Conservation (phyloP, 305 asterid genomes). For the Solanum hybrid region DNA sequence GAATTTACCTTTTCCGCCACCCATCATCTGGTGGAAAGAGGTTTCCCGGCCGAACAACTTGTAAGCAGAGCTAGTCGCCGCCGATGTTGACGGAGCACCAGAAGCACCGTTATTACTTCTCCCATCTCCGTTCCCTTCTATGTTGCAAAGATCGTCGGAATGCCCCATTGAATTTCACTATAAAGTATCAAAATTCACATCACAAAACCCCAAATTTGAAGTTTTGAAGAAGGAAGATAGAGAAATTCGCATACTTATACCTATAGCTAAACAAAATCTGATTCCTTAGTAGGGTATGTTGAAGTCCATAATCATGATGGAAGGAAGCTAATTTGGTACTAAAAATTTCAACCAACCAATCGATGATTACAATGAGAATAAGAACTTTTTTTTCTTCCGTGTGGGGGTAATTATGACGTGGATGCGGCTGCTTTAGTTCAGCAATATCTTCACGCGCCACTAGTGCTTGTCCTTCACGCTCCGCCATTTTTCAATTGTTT, state of each 20-base stretch:
- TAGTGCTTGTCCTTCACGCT: neutral
- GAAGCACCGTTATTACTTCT: slow-evolving; percentile 21
- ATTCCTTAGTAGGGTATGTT: neutral
- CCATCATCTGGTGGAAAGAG: slow-evolving; percentile 68
- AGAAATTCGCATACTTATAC: neutral
- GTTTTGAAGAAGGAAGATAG: neutral
- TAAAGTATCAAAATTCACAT: neutral
- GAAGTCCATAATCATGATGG: neutral
- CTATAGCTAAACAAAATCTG: neutral
- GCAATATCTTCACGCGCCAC: neutral
- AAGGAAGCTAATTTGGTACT: neutral
- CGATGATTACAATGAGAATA: neutral
- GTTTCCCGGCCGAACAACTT: slow-evolving; percentile 42
- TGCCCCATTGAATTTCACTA: slow-evolving; percentile 41
- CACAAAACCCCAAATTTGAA: slow-evolving; percentile 4
- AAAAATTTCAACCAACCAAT: neutral
- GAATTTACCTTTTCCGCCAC: slow-evolving; percentile 69
- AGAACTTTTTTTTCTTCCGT: neutral
- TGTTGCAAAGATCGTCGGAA: slow-evolving; percentile 46
- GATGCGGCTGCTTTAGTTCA: neutral
- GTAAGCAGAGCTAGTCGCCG: slow-evolving; percentile 42
- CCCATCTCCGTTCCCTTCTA: slow-evolving; percentile 43
- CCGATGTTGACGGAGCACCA: slow-evolving; percentile 30
- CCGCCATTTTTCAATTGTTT: neutral
- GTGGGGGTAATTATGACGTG: neutral